Evolutionary conservation across 805 yeast genomes (phyloP), one percentile per base, ranked within the genome.

Genomic region (Cyberlindnera mycetangii): DNA sequence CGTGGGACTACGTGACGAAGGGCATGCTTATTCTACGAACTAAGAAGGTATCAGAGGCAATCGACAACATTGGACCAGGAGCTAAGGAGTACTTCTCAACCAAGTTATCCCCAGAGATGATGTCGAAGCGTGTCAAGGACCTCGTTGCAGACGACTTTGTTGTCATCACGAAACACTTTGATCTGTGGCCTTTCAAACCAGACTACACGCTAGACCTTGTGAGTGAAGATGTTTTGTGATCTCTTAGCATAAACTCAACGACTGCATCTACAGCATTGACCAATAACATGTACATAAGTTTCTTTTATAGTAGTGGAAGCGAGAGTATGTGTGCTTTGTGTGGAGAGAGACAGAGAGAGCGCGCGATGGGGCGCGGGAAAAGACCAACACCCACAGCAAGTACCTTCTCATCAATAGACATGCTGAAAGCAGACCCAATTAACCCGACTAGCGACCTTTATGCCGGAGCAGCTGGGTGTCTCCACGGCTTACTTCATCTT

Each of bases 111-210:
- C 39, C 47, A 12, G 68, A 66, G 0, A 39, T 83, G 2, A 55
- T 78, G 41, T 58, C 73, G 14, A 76, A 70, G 48, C 58, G 60
- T 4, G 75, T 83, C 1, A 61, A 66, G 14, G 72, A 75, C 4
- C 65, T 89, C 37, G 68, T 79, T 0, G 58, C 67, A 2, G 76
- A 75, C 1, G 92, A 89, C n/a, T 68, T 83, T 48, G 46, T 69
- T 6, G 52, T 61, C 6, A 58, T 90, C 6, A 69, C 80, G 9
- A 63, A 74, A 3, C 69, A 66, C 3, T 88, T 83, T 58, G 72
- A 69, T 33, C 56, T 65, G 12, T 92, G 97, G 98, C 93, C 97
- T 0, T 92, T 89, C 70, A 89, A 83, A 62, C 97, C 95, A 0
- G 74, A 67, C n/a, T 39, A 50, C 6, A 12, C 49, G 16, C 32